Evolutionary conservation across 306 rosid genomes (phyloP).

Genomic region (Vigna nakashimae): DNA sequence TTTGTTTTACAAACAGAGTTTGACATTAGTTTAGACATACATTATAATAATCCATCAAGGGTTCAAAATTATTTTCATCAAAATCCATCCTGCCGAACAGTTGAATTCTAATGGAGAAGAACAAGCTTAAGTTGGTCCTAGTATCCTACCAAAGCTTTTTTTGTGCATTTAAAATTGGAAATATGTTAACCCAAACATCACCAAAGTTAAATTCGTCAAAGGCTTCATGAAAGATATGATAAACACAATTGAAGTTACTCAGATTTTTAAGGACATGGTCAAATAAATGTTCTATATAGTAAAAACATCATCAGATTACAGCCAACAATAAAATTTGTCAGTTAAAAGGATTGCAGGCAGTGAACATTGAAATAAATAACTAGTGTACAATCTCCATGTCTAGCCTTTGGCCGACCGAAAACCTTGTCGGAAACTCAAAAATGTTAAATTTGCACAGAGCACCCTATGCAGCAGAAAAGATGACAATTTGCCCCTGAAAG

Average conservation of each 20-base stretch:
- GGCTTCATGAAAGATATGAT: not conserved
- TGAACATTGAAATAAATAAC: constrained; percentile 5
- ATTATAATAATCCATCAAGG: not conserved
- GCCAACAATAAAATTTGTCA: not conserved
- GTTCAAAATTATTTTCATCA: not conserved
- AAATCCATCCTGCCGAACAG: not conserved
- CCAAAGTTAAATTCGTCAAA: not conserved
- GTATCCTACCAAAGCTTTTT: too few relatives aligned
- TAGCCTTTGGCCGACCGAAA: constrained; percentile 35
- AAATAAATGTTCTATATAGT: constrained; percentile 28
- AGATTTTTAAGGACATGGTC: not conserved
- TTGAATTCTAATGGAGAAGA: too few relatives aligned
- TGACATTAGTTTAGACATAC: not conserved
- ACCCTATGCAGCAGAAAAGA: constrained; percentile 57
- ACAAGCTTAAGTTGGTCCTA: too few relatives aligned
- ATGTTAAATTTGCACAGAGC: constrained; percentile 64
- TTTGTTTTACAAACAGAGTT: too few relatives aligned
- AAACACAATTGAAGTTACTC: not conserved
- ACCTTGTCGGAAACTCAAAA: constrained; percentile 67
- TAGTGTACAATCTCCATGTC: constrained; percentile 31
- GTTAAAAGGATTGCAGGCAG: constrained; percentile 10
- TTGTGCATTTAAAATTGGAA: not conserved
- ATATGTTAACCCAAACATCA: not conserved
- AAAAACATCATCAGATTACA: constrained; percentile 27
- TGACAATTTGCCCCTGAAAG: constrained; percentile 57